Conservation (phyloP, 345 rosid genomes). For the Salix suchowensis region DNA sequence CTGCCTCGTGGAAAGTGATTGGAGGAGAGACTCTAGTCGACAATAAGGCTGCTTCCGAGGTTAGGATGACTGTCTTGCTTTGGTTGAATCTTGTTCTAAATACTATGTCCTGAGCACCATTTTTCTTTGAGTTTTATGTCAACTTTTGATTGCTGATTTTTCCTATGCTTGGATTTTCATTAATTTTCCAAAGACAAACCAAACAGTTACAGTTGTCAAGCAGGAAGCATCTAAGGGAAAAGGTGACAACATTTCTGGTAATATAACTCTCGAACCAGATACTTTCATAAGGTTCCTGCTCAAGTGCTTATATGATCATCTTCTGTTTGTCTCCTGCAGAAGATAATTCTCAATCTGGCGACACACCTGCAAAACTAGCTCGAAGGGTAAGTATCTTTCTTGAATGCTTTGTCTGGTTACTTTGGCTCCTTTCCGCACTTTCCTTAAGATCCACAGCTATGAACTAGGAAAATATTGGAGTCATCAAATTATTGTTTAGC, state of each 20-base stretch:
- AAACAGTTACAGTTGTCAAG: constrained; percentile 27
- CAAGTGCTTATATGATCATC: constrained; percentile 17
- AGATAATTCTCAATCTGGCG: constrained; percentile 38
- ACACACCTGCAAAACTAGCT: constrained; percentile 60
- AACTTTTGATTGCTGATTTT: constrained; percentile 26
- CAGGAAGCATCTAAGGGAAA: constrained; percentile 36
- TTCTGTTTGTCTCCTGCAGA: constrained; percentile 34
- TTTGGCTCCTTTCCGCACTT: neutral
- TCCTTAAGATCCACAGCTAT: neutral
- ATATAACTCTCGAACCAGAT: constrained; percentile 14
- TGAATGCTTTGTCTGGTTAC: constrained; percentile 4
- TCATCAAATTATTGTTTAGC: neutral
- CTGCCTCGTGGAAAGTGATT: constrained; percentile 69
- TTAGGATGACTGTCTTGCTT: constrained; percentile 24
- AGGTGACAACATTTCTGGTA: constrained; percentile 34
- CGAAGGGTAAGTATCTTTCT: constrained; percentile 60
- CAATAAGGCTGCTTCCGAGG: constrained; percentile 41
- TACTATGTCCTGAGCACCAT: neutral
- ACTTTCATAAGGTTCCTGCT: constrained; percentile 14
- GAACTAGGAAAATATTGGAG: neutral
- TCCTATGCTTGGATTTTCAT: constrained; percentile 13
- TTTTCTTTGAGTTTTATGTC: neutral
- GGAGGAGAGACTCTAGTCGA: constrained; percentile 35
- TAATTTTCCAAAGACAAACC: constrained; percentile 34
- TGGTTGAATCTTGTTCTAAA: neutral